Evolutionary conservation across 2,329 filamentous ascomycete genomes (phyloP).

Genomic region (Teratosphaeriaceae sp.): DNA sequence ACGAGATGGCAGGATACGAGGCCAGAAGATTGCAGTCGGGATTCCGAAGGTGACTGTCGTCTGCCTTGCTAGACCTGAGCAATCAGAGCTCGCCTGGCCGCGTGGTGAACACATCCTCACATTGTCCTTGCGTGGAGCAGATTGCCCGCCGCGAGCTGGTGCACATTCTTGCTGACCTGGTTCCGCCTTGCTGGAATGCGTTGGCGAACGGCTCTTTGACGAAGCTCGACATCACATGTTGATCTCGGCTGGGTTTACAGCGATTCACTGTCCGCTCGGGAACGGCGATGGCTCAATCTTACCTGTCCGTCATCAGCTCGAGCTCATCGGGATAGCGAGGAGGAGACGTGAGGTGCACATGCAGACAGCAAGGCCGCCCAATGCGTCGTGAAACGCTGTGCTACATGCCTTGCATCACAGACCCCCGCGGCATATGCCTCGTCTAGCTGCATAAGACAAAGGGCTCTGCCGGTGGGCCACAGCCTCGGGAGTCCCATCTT

Average conservation of each 20-base stretch:
- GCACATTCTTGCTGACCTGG: slow-evolving; percentile 16
- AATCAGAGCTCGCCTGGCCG: slow-evolving; percentile 3
- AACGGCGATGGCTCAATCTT: neutral
- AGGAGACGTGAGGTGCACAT: neutral
- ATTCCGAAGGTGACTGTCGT: slow-evolving; percentile 10
- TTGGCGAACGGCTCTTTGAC: slow-evolving; percentile 5
- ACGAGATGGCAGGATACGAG: slow-evolving; percentile 4
- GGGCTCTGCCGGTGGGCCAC: neutral
- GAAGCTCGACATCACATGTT: neutral
- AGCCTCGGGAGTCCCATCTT: neutral
- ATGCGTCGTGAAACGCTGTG: slow-evolving; percentile 11
- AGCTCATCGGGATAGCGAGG: neutral
- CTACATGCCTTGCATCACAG: slow-evolving; percentile 19
- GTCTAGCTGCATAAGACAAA: slow-evolving; percentile 3
- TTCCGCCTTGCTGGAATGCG: slow-evolving; percentile 19
- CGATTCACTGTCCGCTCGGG: no score
- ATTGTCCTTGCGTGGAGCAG: slow-evolving; percentile 17
- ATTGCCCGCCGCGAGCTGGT: slow-evolving; percentile 6
- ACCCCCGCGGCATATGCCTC: neutral
- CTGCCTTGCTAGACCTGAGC: slow-evolving; percentile 10
- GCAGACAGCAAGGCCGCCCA: no score
- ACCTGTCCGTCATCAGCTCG: neutral
- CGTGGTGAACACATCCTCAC: slow-evolving; percentile 4
- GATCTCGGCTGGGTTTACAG: no score
- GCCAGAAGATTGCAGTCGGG: slow-evolving; percentile 1